Evolutionary conservation across 257 asterid species (phyloP).

Genomic region (Solanum ossicruentum): DNA sequence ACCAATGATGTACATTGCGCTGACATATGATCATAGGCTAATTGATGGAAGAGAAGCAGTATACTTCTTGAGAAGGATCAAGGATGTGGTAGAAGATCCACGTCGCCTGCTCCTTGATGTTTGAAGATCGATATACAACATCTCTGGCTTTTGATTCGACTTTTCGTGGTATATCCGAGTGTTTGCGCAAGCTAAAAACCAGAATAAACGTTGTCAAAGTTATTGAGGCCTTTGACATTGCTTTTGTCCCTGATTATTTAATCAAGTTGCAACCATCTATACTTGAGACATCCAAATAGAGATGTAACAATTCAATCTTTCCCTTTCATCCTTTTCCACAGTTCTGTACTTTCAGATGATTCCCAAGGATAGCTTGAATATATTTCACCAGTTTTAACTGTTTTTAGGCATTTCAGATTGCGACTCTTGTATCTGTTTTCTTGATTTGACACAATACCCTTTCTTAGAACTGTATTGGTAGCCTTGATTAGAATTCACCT

Average conservation of each 20-base stretch:
- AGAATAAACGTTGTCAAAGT: slow-evolving; percentile 1
- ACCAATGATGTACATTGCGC: slow-evolving; percentile 95
- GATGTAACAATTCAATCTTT: neutral
- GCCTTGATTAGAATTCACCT: neutral
- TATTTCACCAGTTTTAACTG: neutral
- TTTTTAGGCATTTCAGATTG: neutral
- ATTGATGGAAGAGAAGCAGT: slow-evolving; percentile 99
- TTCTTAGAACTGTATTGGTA: neutral
- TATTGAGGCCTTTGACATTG: neutral
- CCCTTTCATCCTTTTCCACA: neutral
- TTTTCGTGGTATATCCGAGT: neutral
- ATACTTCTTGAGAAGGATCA: slow-evolving; percentile 79
- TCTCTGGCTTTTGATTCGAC: neutral
- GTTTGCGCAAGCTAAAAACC: neutral
- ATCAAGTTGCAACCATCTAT: neutral
- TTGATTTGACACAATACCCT: neutral
- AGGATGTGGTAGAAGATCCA: slow-evolving; percentile 97
- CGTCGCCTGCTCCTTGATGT: slow-evolving; percentile 85
- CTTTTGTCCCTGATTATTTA: neutral
- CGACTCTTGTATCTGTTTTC: neutral
- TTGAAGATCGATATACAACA: slow-evolving; percentile 17
- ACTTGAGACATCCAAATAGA: neutral
- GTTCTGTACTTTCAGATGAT: neutral
- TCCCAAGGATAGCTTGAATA: neutral
- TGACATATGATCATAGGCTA: slow-evolving; percentile 89